phyloP scores from a whole-genome alignment of 306 rosid species.

The Calophaca sinica region DNA sequence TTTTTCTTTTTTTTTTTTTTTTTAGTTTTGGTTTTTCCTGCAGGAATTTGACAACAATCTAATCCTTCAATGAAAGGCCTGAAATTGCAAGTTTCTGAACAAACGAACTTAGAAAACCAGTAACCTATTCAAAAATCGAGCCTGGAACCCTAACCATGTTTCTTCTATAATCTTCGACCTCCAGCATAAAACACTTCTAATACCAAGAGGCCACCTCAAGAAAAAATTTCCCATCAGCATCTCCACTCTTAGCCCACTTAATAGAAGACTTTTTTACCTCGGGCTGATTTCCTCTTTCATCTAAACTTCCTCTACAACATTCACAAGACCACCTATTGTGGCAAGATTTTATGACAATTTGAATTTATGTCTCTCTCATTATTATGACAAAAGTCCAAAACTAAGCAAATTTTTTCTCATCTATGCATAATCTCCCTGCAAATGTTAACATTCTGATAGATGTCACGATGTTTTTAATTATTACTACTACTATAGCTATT shows the following conservation, averaged over 20 bases:
- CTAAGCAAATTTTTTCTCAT: not conserved
- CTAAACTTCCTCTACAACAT: slow-evolving; percentile 36
- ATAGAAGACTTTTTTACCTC: slow-evolving; percentile 9
- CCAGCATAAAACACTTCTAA: slow-evolving; percentile 19
- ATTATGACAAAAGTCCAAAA: slow-evolving; percentile 11
- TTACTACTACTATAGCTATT: slow-evolving; percentile 36
- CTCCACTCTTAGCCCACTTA: slow-evolving; percentile 10
- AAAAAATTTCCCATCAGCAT: not conserved
- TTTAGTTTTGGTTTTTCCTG: not conserved
- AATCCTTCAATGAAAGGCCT: slow-evolving; percentile 1
- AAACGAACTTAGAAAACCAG: not conserved
- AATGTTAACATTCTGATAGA: slow-evolving; percentile 35
- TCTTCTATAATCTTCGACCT: slow-evolving; percentile 36
- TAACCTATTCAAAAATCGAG: slow-evolving; percentile 12
- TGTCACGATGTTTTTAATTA: slow-evolving; percentile 26
- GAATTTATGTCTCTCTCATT: slow-evolving; percentile 24
- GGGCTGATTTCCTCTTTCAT: slow-evolving; percentile 29
- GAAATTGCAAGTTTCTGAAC: not conserved
- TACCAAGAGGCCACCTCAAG: slow-evolving; percentile 25
- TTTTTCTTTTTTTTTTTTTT: not conserved
- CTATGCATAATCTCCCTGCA: slow-evolving; percentile 24
- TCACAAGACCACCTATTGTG: slow-evolving; percentile 14
- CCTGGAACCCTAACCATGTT: slow-evolving; percentile 15
- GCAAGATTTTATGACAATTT: slow-evolving; percentile 30
- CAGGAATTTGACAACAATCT: slow-evolving; percentile 29